A percentile compares a stretch with the other conserved stretches of the same genome.
Evolutionary conservation across 306 rosid genomes (phyloP).

Genomic region (Malus sylvestris): DNA sequence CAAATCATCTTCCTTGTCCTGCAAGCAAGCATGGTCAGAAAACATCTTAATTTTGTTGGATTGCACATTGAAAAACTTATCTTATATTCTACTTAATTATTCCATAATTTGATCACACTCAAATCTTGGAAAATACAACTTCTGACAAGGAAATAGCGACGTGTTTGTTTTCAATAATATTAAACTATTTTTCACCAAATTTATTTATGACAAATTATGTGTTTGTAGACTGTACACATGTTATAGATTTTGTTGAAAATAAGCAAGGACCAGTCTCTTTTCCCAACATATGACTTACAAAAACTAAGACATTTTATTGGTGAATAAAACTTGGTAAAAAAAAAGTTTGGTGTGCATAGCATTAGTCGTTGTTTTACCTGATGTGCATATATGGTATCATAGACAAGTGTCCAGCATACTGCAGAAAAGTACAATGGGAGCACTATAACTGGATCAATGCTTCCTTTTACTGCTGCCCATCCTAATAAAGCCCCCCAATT

Average conservation of each 20-base stretch:
- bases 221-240: too few species aligned
- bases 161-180: not conserved
- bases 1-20: constrained; percentile 91
- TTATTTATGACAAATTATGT: too few species aligned
- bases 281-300: too few species aligned
- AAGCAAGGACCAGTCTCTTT: too few species aligned
- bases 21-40: constrained; percentile 21
- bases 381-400: constrained; percentile 92
- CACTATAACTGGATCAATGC: constrained; percentile 66
- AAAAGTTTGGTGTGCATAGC: too few species aligned
- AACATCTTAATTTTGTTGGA: not conserved
- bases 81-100: not conserved
- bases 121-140: not conserved
- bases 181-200: too few species aligned
- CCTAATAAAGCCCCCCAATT: constrained; percentile 96
- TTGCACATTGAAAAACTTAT: not conserved
- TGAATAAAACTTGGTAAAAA: too few species aligned
- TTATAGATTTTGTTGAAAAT: too few species aligned
- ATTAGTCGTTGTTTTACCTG: constrained; percentile 39
- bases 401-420: constrained; percentile 90
- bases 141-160: not conserved
- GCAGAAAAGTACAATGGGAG: constrained; percentile 80
- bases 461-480: constrained; percentile 84
- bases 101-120: not conserved
- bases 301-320: too few species aligned